Conservation (phyloP, 306 rosid genomes). For the Chamaecrista fasciculata region DNA sequence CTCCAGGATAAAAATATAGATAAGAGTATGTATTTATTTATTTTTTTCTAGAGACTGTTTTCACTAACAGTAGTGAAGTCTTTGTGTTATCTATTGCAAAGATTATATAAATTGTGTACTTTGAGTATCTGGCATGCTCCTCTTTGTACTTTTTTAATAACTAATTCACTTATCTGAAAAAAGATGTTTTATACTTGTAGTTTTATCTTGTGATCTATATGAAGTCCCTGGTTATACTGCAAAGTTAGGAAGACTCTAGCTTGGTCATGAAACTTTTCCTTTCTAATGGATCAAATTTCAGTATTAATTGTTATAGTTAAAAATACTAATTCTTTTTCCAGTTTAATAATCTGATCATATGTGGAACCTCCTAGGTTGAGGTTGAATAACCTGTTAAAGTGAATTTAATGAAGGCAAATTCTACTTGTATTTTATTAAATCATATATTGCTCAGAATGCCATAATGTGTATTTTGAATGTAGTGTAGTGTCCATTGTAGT, state of each 20-base stretch:
- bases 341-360: neutral
- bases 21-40: neutral
- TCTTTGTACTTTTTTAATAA: neutral
- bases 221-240: neutral
- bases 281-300: neutral
- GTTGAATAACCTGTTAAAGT: neutral
- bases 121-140: neutral
- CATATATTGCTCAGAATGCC: constrained; percentile 1
- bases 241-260: neutral
- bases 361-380: neutral
- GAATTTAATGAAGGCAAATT: constrained; percentile 22
- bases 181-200: neutral
- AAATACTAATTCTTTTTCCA: neutral
- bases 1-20: neutral
- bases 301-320: neutral
- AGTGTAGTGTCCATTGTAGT: neutral
- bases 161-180: neutral
- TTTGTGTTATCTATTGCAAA: neutral
- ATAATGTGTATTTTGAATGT: constrained; percentile 17
- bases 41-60: neutral
- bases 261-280: neutral
- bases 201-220: neutral
- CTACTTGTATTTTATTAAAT: neutral
- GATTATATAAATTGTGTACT: neutral
- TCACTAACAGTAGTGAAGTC: neutral